Conservation (phyloP, 2,329 filamentous ascomycete species). For the Cordyceps farinosa region DNA sequence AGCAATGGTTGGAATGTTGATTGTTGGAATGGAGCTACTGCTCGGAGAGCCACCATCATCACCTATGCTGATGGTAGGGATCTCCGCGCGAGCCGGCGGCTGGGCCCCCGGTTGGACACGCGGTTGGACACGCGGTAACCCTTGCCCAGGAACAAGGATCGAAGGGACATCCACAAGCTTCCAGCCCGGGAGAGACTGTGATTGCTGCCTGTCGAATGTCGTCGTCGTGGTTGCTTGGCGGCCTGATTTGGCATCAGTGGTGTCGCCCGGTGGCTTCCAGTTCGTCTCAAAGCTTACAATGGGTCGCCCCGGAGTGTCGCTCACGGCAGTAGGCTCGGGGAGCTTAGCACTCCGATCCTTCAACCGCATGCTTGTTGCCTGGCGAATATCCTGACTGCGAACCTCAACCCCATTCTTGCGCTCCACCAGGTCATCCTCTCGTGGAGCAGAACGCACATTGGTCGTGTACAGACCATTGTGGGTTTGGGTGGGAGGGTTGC, state of each 20-base stretch:
- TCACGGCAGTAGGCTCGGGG: slow-evolving; percentile 85
- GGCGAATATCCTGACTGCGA: slow-evolving; percentile 79
- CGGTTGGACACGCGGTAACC: slow-evolving; percentile 32
- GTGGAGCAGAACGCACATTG: slow-evolving; percentile 46
- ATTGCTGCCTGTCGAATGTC: slow-evolving; percentile 28
- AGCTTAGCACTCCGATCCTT: slow-evolving; percentile 83
- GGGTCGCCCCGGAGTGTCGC: slow-evolving; percentile 81
- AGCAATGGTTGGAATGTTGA: slow-evolving; percentile 51
- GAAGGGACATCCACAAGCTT: slow-evolving; percentile 46
- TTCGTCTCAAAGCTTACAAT: slow-evolving; percentile 95
- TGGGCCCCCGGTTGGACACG: slow-evolving; percentile 12
- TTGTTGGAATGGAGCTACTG: slow-evolving; percentile 30
- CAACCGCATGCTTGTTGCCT: slow-evolving; percentile 84
- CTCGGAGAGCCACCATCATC: slow-evolving; percentile 25
- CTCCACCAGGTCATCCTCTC: slow-evolving; percentile 43
- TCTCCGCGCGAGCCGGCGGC: slow-evolving; percentile 27
- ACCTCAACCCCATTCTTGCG: slow-evolving; percentile 80
- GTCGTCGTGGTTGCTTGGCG: slow-evolving; percentile 27
- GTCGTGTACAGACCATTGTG: slow-evolving; percentile 75
- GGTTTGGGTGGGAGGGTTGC: slow-evolving; percentile 78
- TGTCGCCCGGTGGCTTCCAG: slow-evolving; percentile 71
- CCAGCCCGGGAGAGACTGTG: slow-evolving; percentile 29
- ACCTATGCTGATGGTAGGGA: slow-evolving; percentile 37
- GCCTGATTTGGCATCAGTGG: slow-evolving; percentile 62
- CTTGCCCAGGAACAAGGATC: slow-evolving; percentile 52